Percentiles rank a stretch among this genome's conserved stretches.
These are phyloP conservation scores for Chalaropsis ovoidea DNA, from an alignment of 2,329 filamentous ascomycete species.

Conservation along the genomic window DNA sequence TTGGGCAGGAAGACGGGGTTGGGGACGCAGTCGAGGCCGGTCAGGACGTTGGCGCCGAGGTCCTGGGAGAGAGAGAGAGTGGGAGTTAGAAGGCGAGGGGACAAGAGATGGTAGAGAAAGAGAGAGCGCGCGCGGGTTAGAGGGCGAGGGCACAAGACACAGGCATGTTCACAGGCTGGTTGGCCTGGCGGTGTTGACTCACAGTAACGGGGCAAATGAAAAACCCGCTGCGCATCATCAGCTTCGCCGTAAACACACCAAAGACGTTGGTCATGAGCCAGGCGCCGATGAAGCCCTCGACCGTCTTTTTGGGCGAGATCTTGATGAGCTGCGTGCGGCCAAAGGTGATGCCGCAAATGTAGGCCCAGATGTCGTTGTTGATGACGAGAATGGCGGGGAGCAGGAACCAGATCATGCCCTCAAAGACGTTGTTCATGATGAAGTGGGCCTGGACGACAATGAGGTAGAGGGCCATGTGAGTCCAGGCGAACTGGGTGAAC, in stretches of 20 bases:
- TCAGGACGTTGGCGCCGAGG: constrained; percentile 85
- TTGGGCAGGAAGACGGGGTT: constrained; percentile 85
- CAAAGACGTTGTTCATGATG: constrained; percentile 99
- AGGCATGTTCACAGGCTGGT: no score
- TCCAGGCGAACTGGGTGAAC: constrained; percentile 99
- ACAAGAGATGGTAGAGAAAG: background rate
- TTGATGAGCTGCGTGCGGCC: constrained; percentile 95
- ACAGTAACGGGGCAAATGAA: constrained; percentile 95
- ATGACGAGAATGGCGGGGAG: constrained; percentile 89
- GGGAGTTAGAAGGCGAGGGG: constrained; percentile 27
- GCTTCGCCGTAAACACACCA: constrained; percentile 67
- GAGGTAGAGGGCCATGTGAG: constrained; percentile 95
- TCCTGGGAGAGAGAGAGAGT: constrained; percentile 41
- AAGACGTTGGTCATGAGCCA: constrained; percentile 93
- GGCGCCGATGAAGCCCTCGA: constrained; percentile 91
- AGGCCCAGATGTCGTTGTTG: constrained; percentile 97
- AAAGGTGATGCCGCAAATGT: constrained; percentile 94
- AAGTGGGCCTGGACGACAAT: constrained; percentile 98
- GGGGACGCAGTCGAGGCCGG: constrained; percentile 75
- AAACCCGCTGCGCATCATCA: constrained; percentile 85
- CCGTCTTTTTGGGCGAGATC: constrained; percentile 96
- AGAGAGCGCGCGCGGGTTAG: no score
- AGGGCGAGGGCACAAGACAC: no score
- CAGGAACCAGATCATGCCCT: constrained; percentile 99
- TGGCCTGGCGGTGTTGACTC: no score